These are phyloP conservation scores for Candida xyloterini DNA, from an alignment of 805 yeast species.

Conservation along the genomic window DNA sequence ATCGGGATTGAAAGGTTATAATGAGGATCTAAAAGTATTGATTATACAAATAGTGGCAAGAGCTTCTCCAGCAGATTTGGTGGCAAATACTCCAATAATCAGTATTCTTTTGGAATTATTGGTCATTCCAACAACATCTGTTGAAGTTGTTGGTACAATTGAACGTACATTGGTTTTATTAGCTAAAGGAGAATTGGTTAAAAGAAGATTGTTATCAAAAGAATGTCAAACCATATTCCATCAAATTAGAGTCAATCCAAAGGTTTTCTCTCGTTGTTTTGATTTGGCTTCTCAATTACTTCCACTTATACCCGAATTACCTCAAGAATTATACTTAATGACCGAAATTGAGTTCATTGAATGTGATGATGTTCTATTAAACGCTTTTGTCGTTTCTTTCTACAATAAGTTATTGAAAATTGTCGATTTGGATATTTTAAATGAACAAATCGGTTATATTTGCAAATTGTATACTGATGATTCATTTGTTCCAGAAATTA, in stretches of 20 bases:
- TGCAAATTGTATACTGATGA: conserved; percentile 24
- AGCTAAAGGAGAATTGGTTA: conserved; percentile 31
- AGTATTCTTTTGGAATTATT: conserved; percentile 24
- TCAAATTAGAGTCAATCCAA: conserved; percentile 24
- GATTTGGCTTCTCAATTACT: conserved; percentile 30
- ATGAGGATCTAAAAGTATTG: conserved; percentile 26
- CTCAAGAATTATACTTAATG: conserved; percentile 26
- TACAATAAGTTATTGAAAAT: conserved; percentile 29
- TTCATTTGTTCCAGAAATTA: conserved; percentile 25
- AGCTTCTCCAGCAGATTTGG: conserved; percentile 33
- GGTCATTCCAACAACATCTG: conserved; percentile 18
- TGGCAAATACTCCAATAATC: conserved; percentile 32
- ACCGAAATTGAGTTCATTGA: conserved; percentile 20
- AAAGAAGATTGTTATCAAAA: conserved; percentile 29
- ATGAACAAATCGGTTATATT: conserved; percentile 24
- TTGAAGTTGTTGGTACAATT: conserved; percentile 22
- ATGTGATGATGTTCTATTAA: conserved; percentile 31
- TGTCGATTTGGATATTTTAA: conserved; percentile 11
- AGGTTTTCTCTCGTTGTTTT: conserved; percentile 29
- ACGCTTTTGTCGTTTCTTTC: conserved; percentile 29
- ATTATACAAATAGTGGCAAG: conserved; percentile 25
- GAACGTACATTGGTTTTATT: conserved; percentile 23
- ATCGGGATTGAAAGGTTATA: conserved; percentile 29
- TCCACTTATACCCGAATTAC: conserved; percentile 24
- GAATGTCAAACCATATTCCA: conserved; percentile 24